Evolutionary conservation across 2,329 filamentous ascomycete species (phyloP), one percentile per base, ranked within the genome.

Genomic region (Phoma sp.): DNA sequence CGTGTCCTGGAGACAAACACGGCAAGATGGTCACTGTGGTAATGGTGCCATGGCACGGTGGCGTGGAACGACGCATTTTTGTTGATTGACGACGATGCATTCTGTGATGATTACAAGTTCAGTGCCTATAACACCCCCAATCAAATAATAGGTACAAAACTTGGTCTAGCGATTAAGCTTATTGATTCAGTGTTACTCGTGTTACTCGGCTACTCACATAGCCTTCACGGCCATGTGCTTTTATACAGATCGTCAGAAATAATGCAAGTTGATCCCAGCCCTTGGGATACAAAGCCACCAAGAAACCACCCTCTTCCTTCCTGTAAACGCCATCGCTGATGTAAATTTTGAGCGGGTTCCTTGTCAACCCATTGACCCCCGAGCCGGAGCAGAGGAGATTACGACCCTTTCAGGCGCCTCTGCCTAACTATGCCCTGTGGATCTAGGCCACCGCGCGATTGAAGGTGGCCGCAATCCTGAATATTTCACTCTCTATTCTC

Each of bases 251-350:
- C 33, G n/a, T 43, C 17, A 26, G 29, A 38, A 18, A 26, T 17
- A 51, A 45, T 51, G 40, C 47, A 32, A 29, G 15, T 28, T 39
- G 47, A 61, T 43, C 62, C 62, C 62, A 65, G 62, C 62, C 52
- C 62, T 63, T 65, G 62, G 62, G 62, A 63, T 60, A 53, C 53
- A 37, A 55, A 58, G 50, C 38, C 47, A 38, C 32, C 39, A 47
- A 56, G 38, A 42, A 30, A 40, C 46, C 38, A 53, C 48, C 21
- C 3, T 3, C 17, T 15, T 28, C 26, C 28, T 36, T 11, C 18
- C 21, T 20, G 36, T 9, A 48, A 64, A 66, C 61, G 63, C 63
- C 63, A 40, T 51, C 63, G 63, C 63, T 66, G 50, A 61, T 61
- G 56, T 54, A 46, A 40, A 33, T 46, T 53, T 53, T 40, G 26